Evolutionary conservation across 2,329 filamentous ascomycete genomes (phyloP), one percentile per base, ranked within the genome.

Genomic region (Cercospora sp.): DNA sequence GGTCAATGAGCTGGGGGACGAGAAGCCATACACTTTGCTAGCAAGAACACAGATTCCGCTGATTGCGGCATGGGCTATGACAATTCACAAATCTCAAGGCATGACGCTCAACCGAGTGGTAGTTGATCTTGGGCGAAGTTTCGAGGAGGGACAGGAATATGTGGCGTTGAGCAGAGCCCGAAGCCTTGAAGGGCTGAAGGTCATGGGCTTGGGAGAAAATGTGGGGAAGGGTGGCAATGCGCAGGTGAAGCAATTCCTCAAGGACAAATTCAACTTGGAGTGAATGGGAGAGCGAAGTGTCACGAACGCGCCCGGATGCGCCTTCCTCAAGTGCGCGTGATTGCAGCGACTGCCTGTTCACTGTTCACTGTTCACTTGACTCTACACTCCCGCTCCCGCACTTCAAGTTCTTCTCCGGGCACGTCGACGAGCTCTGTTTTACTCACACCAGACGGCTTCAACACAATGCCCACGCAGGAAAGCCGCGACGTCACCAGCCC

Each of bases 21-120:
- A 79, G 2, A 32, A 75, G 60, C 84, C 85, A 0, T 84, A 84
- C 68, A 84, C 81, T 32, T 71, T 85, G 1, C 74, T 89, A 0
- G 80, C 81, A 0, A 81, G 88, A 26, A 88, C 87, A 0, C 88
- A 90, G 73, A 82, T 90, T 7, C 89, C 89, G 0, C 80, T 90
- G 0, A 78, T 83, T 1, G 81, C 87, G 0, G 88, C 84, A 0
- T 90, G 88, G 85, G 88, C 88, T 0, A 83, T 89, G 73, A 90
- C 84, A 0, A 85, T 89, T 2, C 88, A 90, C 75, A 89, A 88
- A 75, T 83, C 82, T 3, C 86, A 90, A 78, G 87, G 88, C 3
- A 85, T 89, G 81, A 89, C 87, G 1, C 78, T 91, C 3, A 84
- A 89, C 21, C 82, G 82, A 3, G 87, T 87, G 1, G 81, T 84